Base-by-base conservation (phyloP, 2,329 filamentous ascomycete species). In the Cephalotrichum gorgonifer region DNA sequence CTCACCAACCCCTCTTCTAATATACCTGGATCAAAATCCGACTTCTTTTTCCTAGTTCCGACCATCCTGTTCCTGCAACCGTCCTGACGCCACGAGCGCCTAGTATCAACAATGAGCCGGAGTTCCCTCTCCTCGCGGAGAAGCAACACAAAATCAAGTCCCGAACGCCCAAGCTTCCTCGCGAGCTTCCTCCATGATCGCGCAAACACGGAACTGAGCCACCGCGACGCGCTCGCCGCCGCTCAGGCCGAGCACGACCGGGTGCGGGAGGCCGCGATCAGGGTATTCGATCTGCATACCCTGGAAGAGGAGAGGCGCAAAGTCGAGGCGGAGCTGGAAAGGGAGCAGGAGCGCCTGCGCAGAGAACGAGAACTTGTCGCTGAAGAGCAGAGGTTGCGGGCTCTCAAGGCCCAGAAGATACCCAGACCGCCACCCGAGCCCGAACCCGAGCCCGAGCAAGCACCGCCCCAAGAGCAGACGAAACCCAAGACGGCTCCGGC, bases 171-270 rank as follows among this genome's bases (percentile, higher is more conserved):
- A n/a, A 56, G 66, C 8, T 56, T 66, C 6, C 77, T 78, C 52
- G 74, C 79, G 22, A 74, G 71, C 23, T 75, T 87, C 26, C 81
- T 88, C 51, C 70, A 71, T 38, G 76, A 80, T 47, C 73, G 78
- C 28, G 74, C 77, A 31, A 81, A 86, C 54, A 77, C 75, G 30
- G 81, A 83, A 58, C 69, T 76, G 45, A 72, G 71, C 49, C 83
- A 88, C 59, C 73, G 75, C 51, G 76, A 81, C 55, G 83, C 84
- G 14, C 74, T 91, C 15, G 77, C 76, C 43, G 75, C 76, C 43
- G 83, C 83, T 4, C 78, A 79, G 44, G 71, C 72, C 14, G 77
- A 84, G 58, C 86, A 89, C 61, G 77, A 85, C 33, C 73, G 77
- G 26, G 75, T 91, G 11, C 73, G 75, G 26, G 65, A 73, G 48